Evolutionary conservation across 495 filamentous ascomycete species (phyloP).

Genomic region (Penicillium diatomitis): DNA sequence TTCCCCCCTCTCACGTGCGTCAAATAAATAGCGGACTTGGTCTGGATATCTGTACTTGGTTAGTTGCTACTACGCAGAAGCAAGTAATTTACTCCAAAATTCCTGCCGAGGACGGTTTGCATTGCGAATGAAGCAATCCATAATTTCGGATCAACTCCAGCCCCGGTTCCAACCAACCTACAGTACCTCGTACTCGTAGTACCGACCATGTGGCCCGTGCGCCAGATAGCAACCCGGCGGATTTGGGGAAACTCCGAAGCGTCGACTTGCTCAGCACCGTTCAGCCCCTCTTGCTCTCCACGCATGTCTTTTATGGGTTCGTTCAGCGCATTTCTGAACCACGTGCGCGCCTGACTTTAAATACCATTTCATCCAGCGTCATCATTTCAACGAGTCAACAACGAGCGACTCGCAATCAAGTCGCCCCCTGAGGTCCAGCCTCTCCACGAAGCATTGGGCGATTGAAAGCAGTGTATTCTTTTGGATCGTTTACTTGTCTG

Average conservation of each 20-base stretch:
- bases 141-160: too few species aligned
- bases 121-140: too few species aligned
- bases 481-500: too few species aligned
- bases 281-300: slow-evolving; percentile 6
- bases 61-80: too few species aligned
- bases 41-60: too few species aligned
- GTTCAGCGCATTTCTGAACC: too few species aligned
- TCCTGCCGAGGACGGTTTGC: too few species aligned
- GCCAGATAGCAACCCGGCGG: neutral
- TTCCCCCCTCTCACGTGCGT: neutral
- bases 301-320: neutral
- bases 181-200: too few species aligned
- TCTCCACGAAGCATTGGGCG: neutral
- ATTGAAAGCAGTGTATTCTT: too few species aligned
- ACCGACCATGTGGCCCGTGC: slow-evolving; percentile 15
- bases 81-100: too few species aligned
- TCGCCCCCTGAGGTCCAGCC: neutral
- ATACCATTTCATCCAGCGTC: neutral
- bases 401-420: neutral
- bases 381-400: neutral
- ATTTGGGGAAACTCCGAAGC: neutral
- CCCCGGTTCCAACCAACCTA: too few species aligned
- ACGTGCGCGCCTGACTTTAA: neutral
- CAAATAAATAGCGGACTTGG: too few species aligned
- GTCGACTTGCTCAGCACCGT: slow-evolving; percentile 8